A percentile compares a stretch with the other conserved stretches of the same genome.
phyloP scores from a whole-genome alignment of 2,329 filamentous ascomycete species.

The Pseudocercospora musae region DNA sequence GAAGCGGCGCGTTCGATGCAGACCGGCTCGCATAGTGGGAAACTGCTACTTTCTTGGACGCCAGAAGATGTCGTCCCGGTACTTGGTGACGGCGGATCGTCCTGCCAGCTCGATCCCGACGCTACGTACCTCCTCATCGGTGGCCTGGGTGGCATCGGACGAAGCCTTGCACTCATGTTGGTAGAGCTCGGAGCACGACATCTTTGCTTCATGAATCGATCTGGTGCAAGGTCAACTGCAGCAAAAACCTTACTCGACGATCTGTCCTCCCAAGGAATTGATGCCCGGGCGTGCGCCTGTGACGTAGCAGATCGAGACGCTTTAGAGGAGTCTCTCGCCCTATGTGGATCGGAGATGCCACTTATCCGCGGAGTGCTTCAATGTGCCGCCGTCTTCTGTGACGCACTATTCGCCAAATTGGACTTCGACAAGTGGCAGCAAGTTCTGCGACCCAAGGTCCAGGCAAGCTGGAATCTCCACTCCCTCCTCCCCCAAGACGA shows the following conservation, averaged over 20 bases:
- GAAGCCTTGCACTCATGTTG: slow-evolving; percentile 19
- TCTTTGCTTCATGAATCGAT: slow-evolving; percentile 19
- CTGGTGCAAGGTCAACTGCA: not conserved
- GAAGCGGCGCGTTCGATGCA: too few relatives aligned
- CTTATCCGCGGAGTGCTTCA: slow-evolving; percentile 24
- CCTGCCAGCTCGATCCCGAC: not conserved
- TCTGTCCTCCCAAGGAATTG: not conserved
- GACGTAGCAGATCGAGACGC: not conserved
- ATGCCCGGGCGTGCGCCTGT: not conserved
- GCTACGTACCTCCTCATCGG: slow-evolving; percentile 25
- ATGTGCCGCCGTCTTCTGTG: slow-evolving; percentile 32
- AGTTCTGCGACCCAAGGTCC: slow-evolving; percentile 25
- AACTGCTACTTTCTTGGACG: not conserved
- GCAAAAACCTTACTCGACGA: not conserved
- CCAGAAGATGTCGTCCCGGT: not conserved
- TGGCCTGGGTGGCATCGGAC: slow-evolving; percentile 26
- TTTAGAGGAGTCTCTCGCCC: not conserved
- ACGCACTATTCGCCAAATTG: slow-evolving; percentile 23
- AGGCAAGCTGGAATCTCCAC: too few relatives aligned
- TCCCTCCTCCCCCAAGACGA: not conserved
- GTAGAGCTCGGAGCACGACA: slow-evolving; percentile 20
- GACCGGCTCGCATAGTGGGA: not conserved
- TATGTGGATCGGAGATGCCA: not conserved
- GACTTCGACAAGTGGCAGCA: slow-evolving; percentile 15
- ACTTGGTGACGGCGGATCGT: not conserved